phyloP scores from a whole-genome alignment of 306 rosid genomes.

The Malus sieversii region DNA sequence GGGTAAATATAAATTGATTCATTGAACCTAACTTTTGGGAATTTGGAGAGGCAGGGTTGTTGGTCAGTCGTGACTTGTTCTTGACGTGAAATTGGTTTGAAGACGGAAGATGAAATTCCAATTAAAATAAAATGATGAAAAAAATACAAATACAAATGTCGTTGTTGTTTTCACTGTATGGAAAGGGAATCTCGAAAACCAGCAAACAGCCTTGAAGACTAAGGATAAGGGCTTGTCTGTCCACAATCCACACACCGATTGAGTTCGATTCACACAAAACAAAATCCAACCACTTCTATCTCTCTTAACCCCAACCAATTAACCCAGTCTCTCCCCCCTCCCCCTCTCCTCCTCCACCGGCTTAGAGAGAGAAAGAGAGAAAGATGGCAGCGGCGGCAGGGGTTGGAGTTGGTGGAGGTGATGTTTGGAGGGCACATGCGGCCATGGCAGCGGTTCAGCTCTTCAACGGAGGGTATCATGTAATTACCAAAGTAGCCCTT shows the following conservation, averaged over 20 bases:
- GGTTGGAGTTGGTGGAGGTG: conserved; percentile 25
- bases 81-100: background rate
- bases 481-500: conserved; percentile 86
- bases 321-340: background rate
- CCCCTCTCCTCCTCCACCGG: background rate
- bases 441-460: conserved; percentile 74
- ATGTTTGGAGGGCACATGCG: conserved; percentile 58
- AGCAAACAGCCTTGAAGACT: background rate
- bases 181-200: background rate
- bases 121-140: background rate
- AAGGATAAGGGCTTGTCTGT: background rate
- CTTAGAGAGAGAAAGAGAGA: background rate
- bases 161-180: too few relatives aligned
- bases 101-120: background rate
- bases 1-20: too few relatives aligned
- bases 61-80: background rate
- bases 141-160: background rate
- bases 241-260: background rate
- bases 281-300: background rate
- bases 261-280: background rate
- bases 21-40: background rate
- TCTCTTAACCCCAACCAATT: background rate
- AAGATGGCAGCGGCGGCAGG: conserved; percentile 23
- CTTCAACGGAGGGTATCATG: conserved; percentile 82
- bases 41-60: background rate